Percentiles rank a stretch among this genome's conserved stretches.
These are phyloP conservation scores for Schizosaccharomyces octosporus DNA, from an alignment of 805 yeast genomes.

Conservation along the genomic window DNA sequence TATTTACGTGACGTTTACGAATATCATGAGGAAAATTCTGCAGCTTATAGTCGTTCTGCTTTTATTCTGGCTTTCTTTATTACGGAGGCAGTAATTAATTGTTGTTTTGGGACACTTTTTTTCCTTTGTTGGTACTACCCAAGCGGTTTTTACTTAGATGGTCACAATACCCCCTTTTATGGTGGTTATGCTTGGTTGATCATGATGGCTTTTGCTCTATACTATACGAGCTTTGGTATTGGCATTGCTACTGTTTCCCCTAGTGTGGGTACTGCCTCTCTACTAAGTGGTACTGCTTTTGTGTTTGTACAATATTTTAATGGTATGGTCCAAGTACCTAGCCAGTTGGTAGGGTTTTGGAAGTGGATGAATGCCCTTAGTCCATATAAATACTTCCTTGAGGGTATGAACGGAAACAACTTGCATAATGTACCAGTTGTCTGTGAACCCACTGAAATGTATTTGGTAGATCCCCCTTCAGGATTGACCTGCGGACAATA, in stretches of 20 bases:
- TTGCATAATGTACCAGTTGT: slow-evolving; percentile 11
- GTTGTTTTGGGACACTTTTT: slow-evolving; percentile 30
- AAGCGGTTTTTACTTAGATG: slow-evolving; percentile 19
- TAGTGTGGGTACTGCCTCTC: slow-evolving; percentile 19
- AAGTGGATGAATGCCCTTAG: not conserved
- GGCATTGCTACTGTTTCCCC: slow-evolving; percentile 15
- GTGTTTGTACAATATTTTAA: slow-evolving; percentile 10
- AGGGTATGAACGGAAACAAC: slow-evolving; percentile 14
- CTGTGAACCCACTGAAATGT: not conserved
- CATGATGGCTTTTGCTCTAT: not conserved
- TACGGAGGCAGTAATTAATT: slow-evolving; percentile 43
- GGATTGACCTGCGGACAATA: not conserved
- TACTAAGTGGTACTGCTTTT: slow-evolving; percentile 37
- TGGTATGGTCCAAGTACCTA: not conserved
- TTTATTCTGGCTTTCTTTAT: slow-evolving; percentile 37
- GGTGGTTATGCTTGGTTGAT: slow-evolving; percentile 1
- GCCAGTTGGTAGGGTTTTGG: slow-evolving; percentile 3
- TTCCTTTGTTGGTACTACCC: slow-evolving; percentile 38
- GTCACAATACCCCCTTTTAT: not conserved
- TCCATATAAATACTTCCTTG: not conserved
- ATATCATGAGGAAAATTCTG: slow-evolving; percentile 49
- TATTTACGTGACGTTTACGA: slow-evolving; percentile 42
- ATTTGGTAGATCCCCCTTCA: not conserved
- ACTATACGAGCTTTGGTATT: not conserved
- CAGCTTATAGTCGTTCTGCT: slow-evolving; percentile 41